phyloP scores from a whole-genome alignment of 306 rosid species.

The Echinosophora koreensis region DNA sequence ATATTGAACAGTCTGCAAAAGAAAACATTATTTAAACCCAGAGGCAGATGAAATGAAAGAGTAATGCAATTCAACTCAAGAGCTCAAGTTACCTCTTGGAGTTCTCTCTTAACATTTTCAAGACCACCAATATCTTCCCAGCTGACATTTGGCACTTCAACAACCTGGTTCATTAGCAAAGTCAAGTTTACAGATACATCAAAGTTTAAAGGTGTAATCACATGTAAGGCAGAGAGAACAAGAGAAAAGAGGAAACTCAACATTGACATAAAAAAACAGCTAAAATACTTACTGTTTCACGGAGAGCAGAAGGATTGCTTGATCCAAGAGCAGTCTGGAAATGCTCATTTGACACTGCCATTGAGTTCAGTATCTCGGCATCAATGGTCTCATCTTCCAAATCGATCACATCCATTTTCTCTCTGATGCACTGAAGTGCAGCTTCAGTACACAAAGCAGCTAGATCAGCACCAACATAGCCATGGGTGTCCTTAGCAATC shows the following conservation, averaged over 20 bases:
- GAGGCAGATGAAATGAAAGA: conserved; percentile 20
- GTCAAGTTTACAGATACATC: conserved; percentile 34
- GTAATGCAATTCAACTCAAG: conserved; percentile 18
- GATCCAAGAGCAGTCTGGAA: conserved; percentile 95
- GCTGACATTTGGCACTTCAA: conserved; percentile 91
- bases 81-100: conserved; percentile 79
- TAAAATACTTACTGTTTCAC: conserved; percentile 84
- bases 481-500: conserved; percentile 91
- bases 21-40: conserved; percentile 15
- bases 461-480: conserved; percentile 96
- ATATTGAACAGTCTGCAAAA: conserved; percentile 93
- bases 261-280: not conserved
- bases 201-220: not conserved
- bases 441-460: conserved; percentile 99
- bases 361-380: conserved; percentile 93
- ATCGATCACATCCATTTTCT: conserved; percentile 96
- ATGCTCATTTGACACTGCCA: conserved; percentile 97
- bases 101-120: conserved; percentile 97
- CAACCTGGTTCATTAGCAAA: conserved; percentile 69
- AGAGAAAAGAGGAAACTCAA: not conserved
- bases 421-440: conserved; percentile 97
- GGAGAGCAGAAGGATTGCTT: conserved; percentile 97
- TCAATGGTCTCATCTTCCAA: conserved; percentile 94
- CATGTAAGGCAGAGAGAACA: conserved; percentile 34
- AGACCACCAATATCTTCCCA: conserved; percentile 99